Percentiles rank a stretch among this genome's conserved stretches.
Evolutionary conservation across 2,329 filamentous ascomycete genomes (phyloP).

Genomic region (Nemania sp.): DNA sequence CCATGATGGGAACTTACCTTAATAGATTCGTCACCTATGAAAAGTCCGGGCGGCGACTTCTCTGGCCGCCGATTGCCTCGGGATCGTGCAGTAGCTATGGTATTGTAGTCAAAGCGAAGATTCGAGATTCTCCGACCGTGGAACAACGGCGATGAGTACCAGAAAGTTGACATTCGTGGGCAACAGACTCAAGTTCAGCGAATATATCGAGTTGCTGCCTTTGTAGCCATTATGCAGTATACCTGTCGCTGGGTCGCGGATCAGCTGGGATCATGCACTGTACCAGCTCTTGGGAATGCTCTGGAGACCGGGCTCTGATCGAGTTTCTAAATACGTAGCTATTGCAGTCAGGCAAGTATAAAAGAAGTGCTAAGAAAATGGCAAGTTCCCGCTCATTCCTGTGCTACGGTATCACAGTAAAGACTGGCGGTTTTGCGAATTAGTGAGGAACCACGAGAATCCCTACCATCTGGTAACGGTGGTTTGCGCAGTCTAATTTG

Average conservation of each 20-base stretch:
- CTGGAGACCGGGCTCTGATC: not conserved
- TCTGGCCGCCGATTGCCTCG: constrained; percentile 12
- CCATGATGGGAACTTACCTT: not conserved
- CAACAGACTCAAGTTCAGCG: constrained; percentile 1
- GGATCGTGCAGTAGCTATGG: constrained; percentile 18
- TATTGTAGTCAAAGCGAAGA: not conserved
- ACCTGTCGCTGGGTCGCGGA: not conserved
- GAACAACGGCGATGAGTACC: not conserved
- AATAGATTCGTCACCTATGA: not conserved
- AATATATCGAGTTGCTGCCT: not conserved
- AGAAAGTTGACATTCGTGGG: not conserved
- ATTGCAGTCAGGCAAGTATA: not conserved
- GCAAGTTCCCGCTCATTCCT: constrained; percentile 2
- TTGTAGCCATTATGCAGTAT: not conserved
- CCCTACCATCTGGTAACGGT: constrained; percentile 10
- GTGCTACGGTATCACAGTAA: constrained; percentile 14
- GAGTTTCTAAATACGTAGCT: constrained; percentile 1
- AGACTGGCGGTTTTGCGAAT: constrained; percentile 1
- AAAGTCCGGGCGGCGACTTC: constrained; percentile 11
- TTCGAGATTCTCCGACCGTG: not conserved
- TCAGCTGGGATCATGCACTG: not conserved
- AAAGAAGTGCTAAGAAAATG: constrained; percentile 3
- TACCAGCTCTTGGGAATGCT: not conserved
- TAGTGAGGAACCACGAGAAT: not conserved
- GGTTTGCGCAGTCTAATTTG: constrained; percentile 7